Evolutionary conservation across 805 yeast genomes (phyloP).

Genomic region (Kuraishia cidri): DNA sequence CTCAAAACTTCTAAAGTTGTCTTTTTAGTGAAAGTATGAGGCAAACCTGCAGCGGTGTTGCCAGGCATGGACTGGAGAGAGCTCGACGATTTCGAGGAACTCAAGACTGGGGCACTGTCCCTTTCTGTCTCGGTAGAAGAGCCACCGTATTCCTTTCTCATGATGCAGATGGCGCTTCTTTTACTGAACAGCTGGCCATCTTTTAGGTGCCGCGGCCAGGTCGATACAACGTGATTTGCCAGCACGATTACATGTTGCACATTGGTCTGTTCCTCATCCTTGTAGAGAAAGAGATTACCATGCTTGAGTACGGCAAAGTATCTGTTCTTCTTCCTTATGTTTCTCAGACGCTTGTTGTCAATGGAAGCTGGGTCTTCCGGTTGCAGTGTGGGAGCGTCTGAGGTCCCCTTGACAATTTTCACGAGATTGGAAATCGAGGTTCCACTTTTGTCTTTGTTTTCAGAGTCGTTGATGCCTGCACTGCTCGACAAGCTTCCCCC

Average conservation of each 20-base stretch:
- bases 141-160: slow-evolving; percentile 8
- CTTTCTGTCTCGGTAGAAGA: no score
- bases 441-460: not conserved
- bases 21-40: not conserved
- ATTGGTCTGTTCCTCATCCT: slow-evolving; percentile 54
- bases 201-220: slow-evolving; percentile 75
- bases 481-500: no score
- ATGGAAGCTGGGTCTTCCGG: slow-evolving; percentile 16
- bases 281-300: slow-evolving; percentile 82
- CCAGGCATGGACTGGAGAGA: not conserved
- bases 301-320: slow-evolving; percentile 72
- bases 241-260: slow-evolving; percentile 75
- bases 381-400: slow-evolving; percentile 4
- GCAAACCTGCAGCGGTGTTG: not conserved
- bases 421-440: slow-evolving; percentile 4
- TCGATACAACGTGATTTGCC: slow-evolving; percentile 55
- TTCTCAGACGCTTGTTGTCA: slow-evolving; percentile 26
- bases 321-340: slow-evolving; percentile 42
- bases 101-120: no score
- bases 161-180: slow-evolving; percentile 60
- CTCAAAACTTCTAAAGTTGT: slow-evolving; percentile 10
- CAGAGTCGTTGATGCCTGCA: not conserved
- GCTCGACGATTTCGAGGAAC: no score
- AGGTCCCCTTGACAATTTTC: slow-evolving; percentile 10
- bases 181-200: slow-evolving; percentile 81